Conservation (phyloP, 495 filamentous ascomycete species). For the Penicillium parvum region DNA sequence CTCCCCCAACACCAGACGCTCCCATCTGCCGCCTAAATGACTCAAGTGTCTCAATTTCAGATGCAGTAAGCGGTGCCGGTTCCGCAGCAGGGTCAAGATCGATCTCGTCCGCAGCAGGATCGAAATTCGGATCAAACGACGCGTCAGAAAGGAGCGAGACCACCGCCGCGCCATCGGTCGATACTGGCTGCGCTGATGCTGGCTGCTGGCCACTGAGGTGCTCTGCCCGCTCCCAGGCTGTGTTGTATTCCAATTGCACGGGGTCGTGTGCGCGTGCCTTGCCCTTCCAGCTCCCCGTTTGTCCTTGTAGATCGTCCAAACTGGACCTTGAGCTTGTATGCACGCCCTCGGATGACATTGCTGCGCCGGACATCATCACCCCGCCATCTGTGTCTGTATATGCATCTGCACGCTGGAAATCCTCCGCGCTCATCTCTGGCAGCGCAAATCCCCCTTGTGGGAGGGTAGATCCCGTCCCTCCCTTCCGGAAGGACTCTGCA, state of each 20-base stretch:
- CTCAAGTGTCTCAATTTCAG: constrained; percentile 33
- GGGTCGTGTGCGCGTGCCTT: constrained; percentile 19
- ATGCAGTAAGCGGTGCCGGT: constrained; percentile 21
- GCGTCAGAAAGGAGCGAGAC: constrained; percentile 49
- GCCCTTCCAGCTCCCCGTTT: constrained; percentile 27
- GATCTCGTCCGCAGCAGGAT: constrained; percentile 19
- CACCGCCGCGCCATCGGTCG: constrained; percentile 41
- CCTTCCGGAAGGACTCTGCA: constrained; percentile 20
- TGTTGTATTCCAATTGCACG: constrained; percentile 13
- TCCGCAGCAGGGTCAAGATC: constrained; percentile 23
- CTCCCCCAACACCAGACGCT: neutral
- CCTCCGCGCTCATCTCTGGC: constrained; percentile 24
- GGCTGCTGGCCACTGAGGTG: neutral
- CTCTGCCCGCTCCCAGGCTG: constrained; percentile 17
- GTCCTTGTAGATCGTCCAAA: constrained; percentile 3
- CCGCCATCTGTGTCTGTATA: neutral
- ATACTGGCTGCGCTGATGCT: neutral
- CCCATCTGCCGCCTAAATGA: constrained; percentile 27
- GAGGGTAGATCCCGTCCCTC: neutral
- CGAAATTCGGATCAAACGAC: constrained; percentile 49
- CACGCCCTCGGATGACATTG: too few relatives aligned
- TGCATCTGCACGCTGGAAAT: constrained; percentile 26
- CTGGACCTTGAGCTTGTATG: too few relatives aligned
- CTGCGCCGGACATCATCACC: too few relatives aligned
- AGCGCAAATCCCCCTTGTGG: constrained; percentile 27